Evolutionary conservation across 75 land plant genomes (phyloP).

Genomic region (Larix kaempferi): DNA sequence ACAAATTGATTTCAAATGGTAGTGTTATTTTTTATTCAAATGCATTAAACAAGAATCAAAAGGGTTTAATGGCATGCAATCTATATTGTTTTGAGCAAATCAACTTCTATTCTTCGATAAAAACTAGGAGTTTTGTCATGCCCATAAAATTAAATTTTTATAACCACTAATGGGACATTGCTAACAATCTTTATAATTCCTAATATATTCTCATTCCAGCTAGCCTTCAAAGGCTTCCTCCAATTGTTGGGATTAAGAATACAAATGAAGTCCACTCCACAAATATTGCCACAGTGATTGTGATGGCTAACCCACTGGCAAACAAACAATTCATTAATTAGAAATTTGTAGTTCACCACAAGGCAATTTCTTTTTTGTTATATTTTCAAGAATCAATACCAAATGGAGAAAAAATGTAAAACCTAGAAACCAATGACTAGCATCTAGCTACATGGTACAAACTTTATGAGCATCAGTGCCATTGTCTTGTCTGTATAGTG

Average conservation of each 20-base stretch:
- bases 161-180: not conserved
- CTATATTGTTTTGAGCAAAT: not conserved
- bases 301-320: slow-evolving; percentile 90
- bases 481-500: slow-evolving; percentile 65
- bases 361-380: not conserved
- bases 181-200: slow-evolving; percentile 71
- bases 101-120: not conserved
- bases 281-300: slow-evolving; percentile 89
- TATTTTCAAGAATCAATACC: not conserved
- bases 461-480: slow-evolving; percentile 84
- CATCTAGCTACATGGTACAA: not conserved
- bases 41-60: not conserved
- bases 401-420: not conserved
- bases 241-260: slow-evolving; percentile 67
- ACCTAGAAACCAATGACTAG: not conserved
- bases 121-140: not conserved
- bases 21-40: not conserved
- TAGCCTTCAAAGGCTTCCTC: slow-evolving; percentile 47
- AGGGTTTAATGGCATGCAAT: not conserved
- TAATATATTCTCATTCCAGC: slow-evolving; percentile 88
- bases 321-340: not conserved
- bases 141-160: not conserved
- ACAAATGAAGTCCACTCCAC: slow-evolving; percentile 97
- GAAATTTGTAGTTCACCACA: not conserved
- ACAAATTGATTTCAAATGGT: not conserved